phyloP scores from a whole-genome alignment of 192 early-diverging fungal species.

The Podila clonocystis region DNA sequence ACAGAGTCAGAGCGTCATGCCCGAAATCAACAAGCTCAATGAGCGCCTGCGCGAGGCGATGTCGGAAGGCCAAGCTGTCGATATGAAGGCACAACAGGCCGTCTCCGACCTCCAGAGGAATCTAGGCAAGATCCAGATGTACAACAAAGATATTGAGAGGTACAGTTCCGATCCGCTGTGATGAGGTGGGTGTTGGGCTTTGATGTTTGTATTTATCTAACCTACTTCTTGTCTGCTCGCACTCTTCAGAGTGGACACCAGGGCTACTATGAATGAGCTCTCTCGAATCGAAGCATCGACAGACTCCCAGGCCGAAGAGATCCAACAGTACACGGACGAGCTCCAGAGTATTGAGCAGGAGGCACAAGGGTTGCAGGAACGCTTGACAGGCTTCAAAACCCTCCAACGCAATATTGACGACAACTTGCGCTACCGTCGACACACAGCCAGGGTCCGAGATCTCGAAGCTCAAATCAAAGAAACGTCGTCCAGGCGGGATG shows the following conservation, averaged over 20 bases:
- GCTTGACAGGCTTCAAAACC: slow-evolving; percentile 40
- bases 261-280: slow-evolving; percentile 17
- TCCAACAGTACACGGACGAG: slow-evolving; percentile 22
- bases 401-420: slow-evolving; percentile 57
- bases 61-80: slow-evolving; percentile 14
- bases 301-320: slow-evolving; percentile 23
- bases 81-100: slow-evolving; percentile 21
- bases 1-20: slow-evolving; percentile 17
- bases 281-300: slow-evolving; percentile 29
- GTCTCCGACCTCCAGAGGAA: slow-evolving; percentile 43
- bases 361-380: slow-evolving; percentile 47
- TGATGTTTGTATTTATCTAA: background rate
- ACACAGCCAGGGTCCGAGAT: slow-evolving; percentile 32
- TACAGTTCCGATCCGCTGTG: slow-evolving; percentile 2
- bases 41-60: slow-evolving; percentile 7
- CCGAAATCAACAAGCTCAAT: slow-evolving; percentile 28
- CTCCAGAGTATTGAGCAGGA: slow-evolving; percentile 35
- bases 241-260: slow-evolving; percentile 20
- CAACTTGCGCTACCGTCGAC: slow-evolving; percentile 54
- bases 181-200: background rate
- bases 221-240: background rate
- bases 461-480: slow-evolving; percentile 53
- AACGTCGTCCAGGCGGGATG: slow-evolving; percentile 29
- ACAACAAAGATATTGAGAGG: slow-evolving; percentile 44
- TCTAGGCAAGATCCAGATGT: slow-evolving; percentile 46